These are phyloP conservation scores for Cenchrus fungigraminus DNA, from an alignment of 176 grass and related monocot species.

Conservation along the genomic window DNA sequence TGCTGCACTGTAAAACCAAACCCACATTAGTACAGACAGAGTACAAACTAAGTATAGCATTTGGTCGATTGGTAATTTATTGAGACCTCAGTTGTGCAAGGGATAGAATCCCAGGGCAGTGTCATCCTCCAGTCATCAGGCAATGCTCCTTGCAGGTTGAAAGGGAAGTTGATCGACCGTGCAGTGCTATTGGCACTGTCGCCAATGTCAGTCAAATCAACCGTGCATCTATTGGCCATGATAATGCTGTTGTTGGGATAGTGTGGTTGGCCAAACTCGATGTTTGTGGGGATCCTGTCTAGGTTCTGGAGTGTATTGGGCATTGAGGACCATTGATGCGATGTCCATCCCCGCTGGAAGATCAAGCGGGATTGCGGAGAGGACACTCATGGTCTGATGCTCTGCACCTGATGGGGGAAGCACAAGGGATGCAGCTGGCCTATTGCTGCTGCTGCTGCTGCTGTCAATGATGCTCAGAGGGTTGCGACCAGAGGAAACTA, in stretches of 20 bases:
- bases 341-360: slow-evolving; percentile 58
- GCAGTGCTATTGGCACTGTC: slow-evolving; percentile 12
- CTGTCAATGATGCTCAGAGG: slow-evolving; percentile 52
- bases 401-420: slow-evolving; percentile 36
- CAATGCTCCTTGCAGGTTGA: slow-evolving; percentile 54
- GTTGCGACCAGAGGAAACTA: slow-evolving; percentile 53
- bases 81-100: slow-evolving; percentile 67
- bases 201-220: slow-evolving; percentile 35
- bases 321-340: slow-evolving; percentile 72
- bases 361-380: slow-evolving; percentile 53
- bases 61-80: slow-evolving; percentile 57
- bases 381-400: slow-evolving; percentile 50
- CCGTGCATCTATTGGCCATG: slow-evolving; percentile 40
- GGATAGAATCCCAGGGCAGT: slow-evolving; percentile 67
- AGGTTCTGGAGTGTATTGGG: slow-evolving; percentile 42
- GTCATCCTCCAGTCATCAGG: slow-evolving; percentile 78
- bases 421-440: slow-evolving; percentile 39
- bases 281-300: slow-evolving; percentile 46
- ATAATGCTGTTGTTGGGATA: slow-evolving; percentile 36
- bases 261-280: slow-evolving; percentile 64
- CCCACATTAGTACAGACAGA: slow-evolving; percentile 36
- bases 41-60: slow-evolving; percentile 52
- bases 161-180: slow-evolving; percentile 53
- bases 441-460: slow-evolving; percentile 42
- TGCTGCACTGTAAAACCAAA: slow-evolving; percentile 24